Base-by-base conservation (phyloP, 1,284 basidiomycete species). In the Tilletia setariae region DNA sequence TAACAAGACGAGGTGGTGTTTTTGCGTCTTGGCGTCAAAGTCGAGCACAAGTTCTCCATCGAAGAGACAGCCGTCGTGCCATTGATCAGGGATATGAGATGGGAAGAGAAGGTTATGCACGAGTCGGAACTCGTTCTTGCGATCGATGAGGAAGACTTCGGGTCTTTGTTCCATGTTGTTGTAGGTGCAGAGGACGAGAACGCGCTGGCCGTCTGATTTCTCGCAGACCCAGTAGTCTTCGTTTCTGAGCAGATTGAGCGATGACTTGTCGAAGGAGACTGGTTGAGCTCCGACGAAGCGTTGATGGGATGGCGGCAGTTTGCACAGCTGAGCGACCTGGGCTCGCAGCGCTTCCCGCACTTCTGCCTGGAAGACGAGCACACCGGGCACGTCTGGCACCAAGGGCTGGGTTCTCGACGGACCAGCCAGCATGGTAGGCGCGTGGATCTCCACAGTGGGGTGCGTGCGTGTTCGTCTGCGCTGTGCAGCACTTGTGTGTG, bases 41-140 rank as follows among this genome's bases (percentile, higher is more conserved):
- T 99, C 96, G 66, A 93, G 86, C 25, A 99, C 93, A 35, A 98
- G 88, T 81, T 99, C 96, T 61, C 93, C 96, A 80, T 98, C 96
- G 19, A 98, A 84, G 9, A 99, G 85, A 0, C 93, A 93, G 79
- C 91, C 19, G 89, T 89, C 62, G n/a, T 68, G 46, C 40, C 23
- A 56, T 19, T 25, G 28, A 8, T 30, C 28, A 3, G 64, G 25
- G 8, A 4, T 0, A 47, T 65, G 44, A 23, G 40, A 56, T 4
- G 95, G 94, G 78, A 99, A 98, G 84, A 88, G 90, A 63, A 98
- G 85, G 2, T 90, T 90, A 23, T 85, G 80, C 8, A 93, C 67
- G 15, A 79, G 84, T 74, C 87, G 83, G 83, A 94, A 98, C 4
- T 87, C 85, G 77, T 98, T 95, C 80, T 95, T 93, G 67, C 96